These are phyloP conservation scores for Starmerella apis DNA, from an alignment of 805 yeast species.

Conservation along the genomic window DNA sequence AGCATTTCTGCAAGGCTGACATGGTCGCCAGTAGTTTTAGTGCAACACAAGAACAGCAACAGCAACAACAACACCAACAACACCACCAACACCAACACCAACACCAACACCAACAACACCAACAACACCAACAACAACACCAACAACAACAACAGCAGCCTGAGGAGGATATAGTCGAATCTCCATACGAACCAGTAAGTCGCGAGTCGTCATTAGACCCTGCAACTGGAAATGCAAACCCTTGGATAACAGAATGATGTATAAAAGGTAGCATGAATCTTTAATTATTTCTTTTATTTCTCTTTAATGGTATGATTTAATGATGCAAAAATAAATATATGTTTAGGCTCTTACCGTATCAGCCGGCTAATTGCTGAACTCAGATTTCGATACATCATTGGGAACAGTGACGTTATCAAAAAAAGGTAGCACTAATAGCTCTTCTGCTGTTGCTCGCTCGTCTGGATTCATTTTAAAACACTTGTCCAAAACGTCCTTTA, in stretches of 20 bases:
- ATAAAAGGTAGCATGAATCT: not conserved
- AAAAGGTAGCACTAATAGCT: constrained; percentile 56
- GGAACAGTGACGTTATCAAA: constrained; percentile 35
- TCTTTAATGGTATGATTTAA: not conserved
- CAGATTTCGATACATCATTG: not conserved
- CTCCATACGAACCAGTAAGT: not conserved
- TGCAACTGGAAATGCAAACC: not conserved
- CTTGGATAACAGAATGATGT: not conserved
- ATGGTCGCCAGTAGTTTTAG: not conserved
- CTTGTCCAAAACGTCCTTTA: constrained; percentile 50
- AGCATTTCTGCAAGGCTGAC: constrained; percentile 6
- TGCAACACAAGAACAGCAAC: too few relatives aligned
- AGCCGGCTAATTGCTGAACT: not conserved
- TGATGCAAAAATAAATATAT: not conserved
- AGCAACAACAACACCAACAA: too few relatives aligned
- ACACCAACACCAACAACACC: too few relatives aligned
- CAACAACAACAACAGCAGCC: too few relatives aligned
- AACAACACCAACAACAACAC: too few relatives aligned
- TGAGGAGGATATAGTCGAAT: not conserved
- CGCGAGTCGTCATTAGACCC: not conserved
- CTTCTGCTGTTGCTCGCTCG: constrained; percentile 63
- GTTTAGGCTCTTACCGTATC: not conserved
- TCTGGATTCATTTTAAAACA: constrained; percentile 69
- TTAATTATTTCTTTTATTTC: not conserved
- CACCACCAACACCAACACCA: too few relatives aligned